These are phyloP conservation scores for Aspergillus unguis DNA, from an alignment of 2,329 filamentous ascomycete species.

Conservation along the genomic window DNA sequence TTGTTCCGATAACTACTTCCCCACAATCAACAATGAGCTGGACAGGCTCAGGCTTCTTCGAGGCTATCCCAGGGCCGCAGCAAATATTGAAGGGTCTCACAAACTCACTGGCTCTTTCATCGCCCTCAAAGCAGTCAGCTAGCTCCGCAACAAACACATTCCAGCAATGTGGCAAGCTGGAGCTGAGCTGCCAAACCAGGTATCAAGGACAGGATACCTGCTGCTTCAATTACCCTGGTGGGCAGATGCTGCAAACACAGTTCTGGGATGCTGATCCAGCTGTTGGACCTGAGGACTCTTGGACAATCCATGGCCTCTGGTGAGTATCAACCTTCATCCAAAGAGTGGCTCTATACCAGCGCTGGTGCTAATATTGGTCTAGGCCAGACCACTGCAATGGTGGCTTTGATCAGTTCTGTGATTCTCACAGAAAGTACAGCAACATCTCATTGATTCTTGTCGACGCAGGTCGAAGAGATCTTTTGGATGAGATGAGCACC, in stretches of 20 bases:
- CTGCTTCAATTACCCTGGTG: slow-evolving; percentile 71
- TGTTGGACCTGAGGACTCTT: slow-evolving; percentile 64
- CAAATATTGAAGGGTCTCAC: slow-evolving; percentile 33
- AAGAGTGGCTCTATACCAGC: neutral
- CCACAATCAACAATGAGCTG: neutral
- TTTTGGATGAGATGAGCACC: slow-evolving; percentile 64
- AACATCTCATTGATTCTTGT: slow-evolving; percentile 64
- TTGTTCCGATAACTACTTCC: neutral
- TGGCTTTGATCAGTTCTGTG: slow-evolving; percentile 65
- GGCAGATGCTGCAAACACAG: slow-evolving; percentile 69
- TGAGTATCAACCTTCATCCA: slow-evolving; percentile 24
- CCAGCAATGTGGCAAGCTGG: slow-evolving; percentile 33
- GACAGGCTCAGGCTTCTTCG: slow-evolving; percentile 14
- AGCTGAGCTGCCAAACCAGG: slow-evolving; percentile 63
- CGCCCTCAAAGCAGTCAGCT: slow-evolving; percentile 15
- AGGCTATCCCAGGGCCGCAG: slow-evolving; percentile 33
- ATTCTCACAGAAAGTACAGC: slow-evolving; percentile 58
- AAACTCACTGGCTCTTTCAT: slow-evolving; percentile 30
- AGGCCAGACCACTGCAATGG: slow-evolving; percentile 68
- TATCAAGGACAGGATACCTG: slow-evolving; percentile 62
- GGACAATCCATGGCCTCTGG: slow-evolving; percentile 72
- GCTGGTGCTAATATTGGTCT: neutral
- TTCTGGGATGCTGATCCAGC: slow-evolving; percentile 70
- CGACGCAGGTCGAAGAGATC: slow-evolving; percentile 51
- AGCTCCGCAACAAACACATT: slow-evolving; percentile 12